These are phyloP conservation scores for Ceratobasidium sp. DNA, from an alignment of 1,284 basidiomycete species.

Conservation along the genomic window DNA sequence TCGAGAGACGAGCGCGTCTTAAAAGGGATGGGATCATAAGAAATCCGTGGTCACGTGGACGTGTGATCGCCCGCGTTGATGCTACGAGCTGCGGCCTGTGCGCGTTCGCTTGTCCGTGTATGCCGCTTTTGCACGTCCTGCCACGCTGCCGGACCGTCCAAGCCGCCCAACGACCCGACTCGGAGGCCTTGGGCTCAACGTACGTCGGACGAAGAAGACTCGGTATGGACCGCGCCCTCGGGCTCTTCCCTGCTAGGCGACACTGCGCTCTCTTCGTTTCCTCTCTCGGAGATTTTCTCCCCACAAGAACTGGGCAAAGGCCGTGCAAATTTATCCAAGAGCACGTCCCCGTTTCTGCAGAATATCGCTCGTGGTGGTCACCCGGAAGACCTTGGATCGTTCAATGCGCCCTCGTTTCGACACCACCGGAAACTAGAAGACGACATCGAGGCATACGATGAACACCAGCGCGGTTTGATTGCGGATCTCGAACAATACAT, in stretches of 20 bases:
- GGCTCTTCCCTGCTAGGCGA: slow-evolving; percentile 29
- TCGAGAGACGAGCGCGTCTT: slow-evolving; percentile 23
- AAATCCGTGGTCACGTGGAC: slow-evolving; percentile 26
- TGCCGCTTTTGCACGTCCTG: slow-evolving; percentile 43
- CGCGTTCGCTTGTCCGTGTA: slow-evolving; percentile 36
- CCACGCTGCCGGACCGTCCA: slow-evolving; percentile 38
- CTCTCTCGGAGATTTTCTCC: slow-evolving; percentile 36
- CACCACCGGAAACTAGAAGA: slow-evolving; percentile 32
- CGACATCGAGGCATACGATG: slow-evolving; percentile 29
- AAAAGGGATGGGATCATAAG: slow-evolving; percentile 33
- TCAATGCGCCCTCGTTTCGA: slow-evolving; percentile 34
- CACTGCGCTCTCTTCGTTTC: slow-evolving; percentile 40
- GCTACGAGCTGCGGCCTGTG: slow-evolving; percentile 31
- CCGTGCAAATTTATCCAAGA: not conserved
- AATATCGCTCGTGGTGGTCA: slow-evolving; percentile 33
- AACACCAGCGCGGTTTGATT: slow-evolving; percentile 24
- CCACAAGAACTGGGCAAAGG: not conserved
- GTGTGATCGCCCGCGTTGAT: slow-evolving; percentile 27
- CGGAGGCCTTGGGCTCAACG: slow-evolving; percentile 33
- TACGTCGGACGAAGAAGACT: slow-evolving; percentile 27
- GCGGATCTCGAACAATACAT: slow-evolving; percentile 41
- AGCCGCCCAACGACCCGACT: not conserved
- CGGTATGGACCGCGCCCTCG: slow-evolving; percentile 24
- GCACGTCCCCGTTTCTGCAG: slow-evolving; percentile 23
- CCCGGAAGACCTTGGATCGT: slow-evolving; percentile 41